phyloP scores from a whole-genome alignment of 768 basidiomycete species.

The Lentinula edodes region DNA sequence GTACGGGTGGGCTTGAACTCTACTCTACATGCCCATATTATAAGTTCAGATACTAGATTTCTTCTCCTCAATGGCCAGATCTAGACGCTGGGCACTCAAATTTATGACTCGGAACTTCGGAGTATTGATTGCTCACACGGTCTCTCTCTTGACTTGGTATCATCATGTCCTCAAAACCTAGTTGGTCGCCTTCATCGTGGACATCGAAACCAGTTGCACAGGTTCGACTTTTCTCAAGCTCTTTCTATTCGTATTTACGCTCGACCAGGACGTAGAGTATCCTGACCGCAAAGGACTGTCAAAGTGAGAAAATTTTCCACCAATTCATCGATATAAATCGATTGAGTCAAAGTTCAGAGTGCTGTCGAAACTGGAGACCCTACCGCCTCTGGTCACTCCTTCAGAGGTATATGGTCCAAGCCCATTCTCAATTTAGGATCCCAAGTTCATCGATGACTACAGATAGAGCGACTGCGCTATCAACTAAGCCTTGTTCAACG shows the following conservation, averaged over 20 bases:
- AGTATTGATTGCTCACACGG: background rate
- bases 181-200: constrained; percentile 81
- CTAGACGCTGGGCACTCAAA: too few relatives aligned
- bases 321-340: constrained; percentile 8
- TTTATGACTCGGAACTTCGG: too few relatives aligned
- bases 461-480: constrained; percentile 81
- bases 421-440: constrained; percentile 1
- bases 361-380: constrained; percentile 63
- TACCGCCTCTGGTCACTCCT: constrained; percentile 91
- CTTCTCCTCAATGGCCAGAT: too few relatives aligned
- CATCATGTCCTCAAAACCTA: background rate
- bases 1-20: too few relatives aligned
- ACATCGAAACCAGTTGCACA: constrained; percentile 71
- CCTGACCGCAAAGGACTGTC: constrained; percentile 57
- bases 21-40: too few relatives aligned
- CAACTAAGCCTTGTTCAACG: constrained; percentile 77
- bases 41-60: too few relatives aligned
- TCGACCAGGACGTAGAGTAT: constrained; percentile 55
- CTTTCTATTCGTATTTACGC: background rate
- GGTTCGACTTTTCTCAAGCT: constrained; percentile 26
- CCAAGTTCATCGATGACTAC: background rate
- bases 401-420: constrained; percentile 61
- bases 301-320: constrained; percentile 31
- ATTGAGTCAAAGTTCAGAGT: constrained; percentile 41
- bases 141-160: background rate